These are phyloP conservation scores for Neurospora sp. DNA, from an alignment of 495 filamentous ascomycete genomes.

Conservation along the genomic window DNA sequence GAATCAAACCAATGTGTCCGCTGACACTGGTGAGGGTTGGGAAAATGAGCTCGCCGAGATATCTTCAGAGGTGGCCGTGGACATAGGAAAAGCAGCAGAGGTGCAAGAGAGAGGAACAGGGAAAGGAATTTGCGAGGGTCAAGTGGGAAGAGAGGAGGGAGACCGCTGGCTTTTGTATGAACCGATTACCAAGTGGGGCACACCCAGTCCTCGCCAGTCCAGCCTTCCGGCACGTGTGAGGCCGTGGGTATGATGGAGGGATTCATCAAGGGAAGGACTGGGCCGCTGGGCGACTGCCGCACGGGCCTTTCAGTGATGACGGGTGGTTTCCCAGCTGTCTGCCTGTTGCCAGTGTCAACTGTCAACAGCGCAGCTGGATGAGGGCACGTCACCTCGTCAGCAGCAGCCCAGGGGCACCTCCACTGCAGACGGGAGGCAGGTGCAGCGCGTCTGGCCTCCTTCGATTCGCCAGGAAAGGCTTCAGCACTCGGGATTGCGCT, in stretches of 20 bases:
- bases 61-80: not conserved
- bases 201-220: not conserved
- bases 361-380: not conserved
- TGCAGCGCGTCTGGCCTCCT: not conserved
- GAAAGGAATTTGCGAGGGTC: not conserved
- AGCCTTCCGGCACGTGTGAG: conserved; percentile 9
- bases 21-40: not conserved
- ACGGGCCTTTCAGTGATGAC: not conserved
- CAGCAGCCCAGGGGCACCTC: not conserved
- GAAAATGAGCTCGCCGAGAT: not conserved
- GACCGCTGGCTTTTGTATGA: conserved; percentile 21
- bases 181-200: conserved; percentile 11
- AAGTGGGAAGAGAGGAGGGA: conserved; percentile 5
- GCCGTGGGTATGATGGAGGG: not conserved
- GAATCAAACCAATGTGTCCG: not conserved
- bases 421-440: not conserved
- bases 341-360: not conserved
- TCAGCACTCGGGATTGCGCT: not conserved
- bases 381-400: not conserved
- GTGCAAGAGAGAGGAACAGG: not conserved
- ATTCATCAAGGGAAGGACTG: too few relatives aligned
- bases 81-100: not conserved
- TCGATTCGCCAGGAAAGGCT: not conserved
- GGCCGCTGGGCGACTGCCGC: not conserved
- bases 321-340: not conserved